phyloP scores from a whole-genome alignment of 2,329 filamentous ascomycete species.

The Cryphonectria nitschkei region DNA sequence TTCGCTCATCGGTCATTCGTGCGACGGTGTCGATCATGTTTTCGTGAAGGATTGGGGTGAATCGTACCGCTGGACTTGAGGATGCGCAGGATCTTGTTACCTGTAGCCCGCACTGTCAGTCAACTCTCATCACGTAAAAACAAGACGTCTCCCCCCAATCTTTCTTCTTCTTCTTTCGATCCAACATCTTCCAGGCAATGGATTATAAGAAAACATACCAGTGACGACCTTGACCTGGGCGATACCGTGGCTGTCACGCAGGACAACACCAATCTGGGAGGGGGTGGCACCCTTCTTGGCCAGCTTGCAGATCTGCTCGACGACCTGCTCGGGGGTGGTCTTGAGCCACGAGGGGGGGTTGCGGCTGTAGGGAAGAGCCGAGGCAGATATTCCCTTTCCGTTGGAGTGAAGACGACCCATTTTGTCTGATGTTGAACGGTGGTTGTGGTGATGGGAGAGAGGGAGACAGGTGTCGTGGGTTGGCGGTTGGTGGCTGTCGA shows the following conservation, averaged over 20 bases:
- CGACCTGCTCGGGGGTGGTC: slow-evolving; percentile 97
- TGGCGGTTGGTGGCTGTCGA: slow-evolving; percentile 34
- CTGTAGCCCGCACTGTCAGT: slow-evolving; percentile 55
- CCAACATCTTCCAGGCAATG: not conserved
- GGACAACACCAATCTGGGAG: slow-evolving; percentile 98
- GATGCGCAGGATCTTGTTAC: slow-evolving; percentile 99
- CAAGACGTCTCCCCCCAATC: no score
- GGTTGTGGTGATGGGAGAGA: slow-evolving; percentile 30
- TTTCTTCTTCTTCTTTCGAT: not conserved
- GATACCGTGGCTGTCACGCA: slow-evolving; percentile 97
- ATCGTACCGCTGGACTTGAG: slow-evolving; percentile 90
- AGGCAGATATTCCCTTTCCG: slow-evolving; percentile 98
- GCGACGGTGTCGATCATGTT: not conserved
- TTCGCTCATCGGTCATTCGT: slow-evolving; percentile 5
- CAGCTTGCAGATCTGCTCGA: slow-evolving; percentile 99
- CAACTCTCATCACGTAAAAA: slow-evolving; percentile 18
- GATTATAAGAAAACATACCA: slow-evolving; percentile 62
- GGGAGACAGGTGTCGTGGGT: slow-evolving; percentile 35
- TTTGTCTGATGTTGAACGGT: slow-evolving; percentile 47
- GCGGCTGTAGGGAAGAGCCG: slow-evolving; percentile 96
- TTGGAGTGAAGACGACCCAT: slow-evolving; percentile 99
- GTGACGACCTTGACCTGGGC: slow-evolving; percentile 98
- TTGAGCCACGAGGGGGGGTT: slow-evolving; percentile 93
- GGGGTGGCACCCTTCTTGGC: slow-evolving; percentile 98
- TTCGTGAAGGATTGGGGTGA: not conserved